These are phyloP conservation scores for Hypericum androsaemum DNA, from an alignment of 345 rosid genomes.

Conservation along the genomic window DNA sequence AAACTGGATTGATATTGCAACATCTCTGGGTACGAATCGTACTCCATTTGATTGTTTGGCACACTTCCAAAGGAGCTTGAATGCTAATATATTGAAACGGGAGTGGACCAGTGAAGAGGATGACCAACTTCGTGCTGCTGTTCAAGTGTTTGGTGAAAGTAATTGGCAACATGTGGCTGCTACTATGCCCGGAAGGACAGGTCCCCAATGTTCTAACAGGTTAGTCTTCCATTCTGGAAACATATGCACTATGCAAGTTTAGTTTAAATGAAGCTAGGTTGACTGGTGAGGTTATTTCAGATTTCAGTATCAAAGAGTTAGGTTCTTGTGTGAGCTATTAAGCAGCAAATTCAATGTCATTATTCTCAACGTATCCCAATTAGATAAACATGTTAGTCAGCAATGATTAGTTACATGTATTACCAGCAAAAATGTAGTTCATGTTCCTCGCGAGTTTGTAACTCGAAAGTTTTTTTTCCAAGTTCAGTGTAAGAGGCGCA, in stretches of 20 bases:
- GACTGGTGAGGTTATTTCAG: neutral
- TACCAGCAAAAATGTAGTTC: too few relatives aligned
- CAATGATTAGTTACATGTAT: too few relatives aligned
- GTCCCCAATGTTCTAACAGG: slow-evolving; percentile 90
- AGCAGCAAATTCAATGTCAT: too few relatives aligned
- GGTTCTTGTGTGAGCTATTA: too few relatives aligned
- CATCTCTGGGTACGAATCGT: slow-evolving; percentile 57
- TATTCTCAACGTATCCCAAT: too few relatives aligned
- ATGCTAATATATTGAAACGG: slow-evolving; percentile 49
- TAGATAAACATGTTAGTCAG: too few relatives aligned
- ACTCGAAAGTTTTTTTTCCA: too few relatives aligned
- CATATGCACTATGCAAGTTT: neutral
- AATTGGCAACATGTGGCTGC: slow-evolving; percentile 90
- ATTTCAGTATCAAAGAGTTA: too few relatives aligned
- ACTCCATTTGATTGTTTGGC: slow-evolving; percentile 84
- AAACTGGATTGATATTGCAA: slow-evolving; percentile 66
- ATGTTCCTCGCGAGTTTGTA: too few relatives aligned
- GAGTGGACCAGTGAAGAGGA: slow-evolving; percentile 89
- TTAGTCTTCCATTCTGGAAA: slow-evolving; percentile 26
- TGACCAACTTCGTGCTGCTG: slow-evolving; percentile 65
- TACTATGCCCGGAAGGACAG: slow-evolving; percentile 56
- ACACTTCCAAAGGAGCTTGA: slow-evolving; percentile 78
- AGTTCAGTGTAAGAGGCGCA: too few relatives aligned
- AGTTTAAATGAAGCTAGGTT: neutral
- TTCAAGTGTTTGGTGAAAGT: slow-evolving; percentile 53